A percentile compares a stretch with the other conserved stretches of the same genome.
phyloP scores from a whole-genome alignment of 2,329 filamentous ascomycete genomes.

The Celoporthe dispersa region DNA sequence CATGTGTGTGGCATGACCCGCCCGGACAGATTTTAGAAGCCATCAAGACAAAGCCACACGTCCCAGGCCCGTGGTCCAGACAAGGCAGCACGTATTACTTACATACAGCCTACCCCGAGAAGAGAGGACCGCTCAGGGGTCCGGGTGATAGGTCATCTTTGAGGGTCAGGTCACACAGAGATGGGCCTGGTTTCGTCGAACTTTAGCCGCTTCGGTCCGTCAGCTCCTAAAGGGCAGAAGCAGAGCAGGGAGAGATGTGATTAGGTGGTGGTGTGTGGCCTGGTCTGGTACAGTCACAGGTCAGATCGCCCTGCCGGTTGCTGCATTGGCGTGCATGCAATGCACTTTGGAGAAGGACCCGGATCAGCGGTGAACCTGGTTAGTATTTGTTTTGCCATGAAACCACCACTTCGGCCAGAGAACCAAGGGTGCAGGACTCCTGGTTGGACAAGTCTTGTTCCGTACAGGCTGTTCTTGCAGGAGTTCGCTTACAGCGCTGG shows the following conservation, averaged over 20 bases:
- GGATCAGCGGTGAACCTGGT: not conserved
- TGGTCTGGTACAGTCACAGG: not conserved
- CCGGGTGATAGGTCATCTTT: not conserved
- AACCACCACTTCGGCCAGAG: not conserved
- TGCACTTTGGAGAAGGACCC: not conserved
- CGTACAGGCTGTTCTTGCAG: not conserved
- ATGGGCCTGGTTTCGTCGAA: not conserved
- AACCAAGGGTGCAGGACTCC: not conserved
- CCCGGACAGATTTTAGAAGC: not conserved
- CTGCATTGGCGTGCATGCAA: not conserved
- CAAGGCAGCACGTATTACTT: not conserved
- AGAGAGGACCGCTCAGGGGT: too few species aligned
- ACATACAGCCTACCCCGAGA: not conserved
- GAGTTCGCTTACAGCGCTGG: not conserved
- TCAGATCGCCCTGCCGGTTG: not conserved
- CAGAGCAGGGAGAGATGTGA: not conserved
- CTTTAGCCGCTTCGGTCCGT: slow-evolving; percentile 11
- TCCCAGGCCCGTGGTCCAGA: not conserved
- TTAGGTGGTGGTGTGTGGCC: not conserved
- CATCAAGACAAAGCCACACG: not conserved
- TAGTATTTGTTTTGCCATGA: not conserved
- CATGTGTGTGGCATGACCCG: not conserved
- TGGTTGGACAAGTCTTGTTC: not conserved
- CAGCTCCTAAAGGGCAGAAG: not conserved
- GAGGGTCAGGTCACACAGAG: not conserved